Conservation (phyloP, 805 yeast species). For the Zygoascus flipseniorum region DNA sequence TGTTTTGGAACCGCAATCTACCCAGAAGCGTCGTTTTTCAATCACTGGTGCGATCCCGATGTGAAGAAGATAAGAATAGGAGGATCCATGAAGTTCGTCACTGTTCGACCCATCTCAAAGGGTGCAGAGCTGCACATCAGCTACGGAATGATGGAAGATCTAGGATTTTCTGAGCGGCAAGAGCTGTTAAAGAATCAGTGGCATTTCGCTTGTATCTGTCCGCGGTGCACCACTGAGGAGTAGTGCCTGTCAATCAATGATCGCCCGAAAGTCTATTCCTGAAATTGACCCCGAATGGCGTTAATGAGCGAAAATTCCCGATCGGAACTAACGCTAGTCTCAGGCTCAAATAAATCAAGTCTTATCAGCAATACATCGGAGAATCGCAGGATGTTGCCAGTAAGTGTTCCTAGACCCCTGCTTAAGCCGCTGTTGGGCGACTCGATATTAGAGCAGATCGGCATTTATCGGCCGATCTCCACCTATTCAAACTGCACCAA, state of each 20-base stretch:
- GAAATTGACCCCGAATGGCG: too few species aligned
- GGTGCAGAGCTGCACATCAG: slow-evolving; percentile 52
- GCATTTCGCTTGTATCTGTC: slow-evolving; percentile 53
- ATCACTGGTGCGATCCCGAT: slow-evolving; percentile 57
- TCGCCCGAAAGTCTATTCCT: too few species aligned
- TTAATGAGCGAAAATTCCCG: too few species aligned
- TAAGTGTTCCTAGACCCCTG: too few species aligned
- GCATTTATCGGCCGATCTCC: too few species aligned
- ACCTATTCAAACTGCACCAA: too few species aligned
- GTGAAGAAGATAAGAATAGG: slow-evolving; percentile 37
- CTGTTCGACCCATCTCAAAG: slow-evolving; percentile 31
- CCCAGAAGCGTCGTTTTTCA: slow-evolving; percentile 59
- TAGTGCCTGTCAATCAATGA: background rate
- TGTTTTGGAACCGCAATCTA: slow-evolving; percentile 53
- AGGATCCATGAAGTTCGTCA: slow-evolving; percentile 35
- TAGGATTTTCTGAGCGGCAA: slow-evolving; percentile 35
- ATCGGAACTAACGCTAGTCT: too few species aligned
- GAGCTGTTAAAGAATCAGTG: slow-evolving; percentile 40
- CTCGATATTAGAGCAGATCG: too few species aligned
- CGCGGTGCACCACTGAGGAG: slow-evolving; percentile 29
- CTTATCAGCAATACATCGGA: too few species aligned
- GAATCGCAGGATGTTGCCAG: too few species aligned
- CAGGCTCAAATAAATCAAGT: too few species aligned
- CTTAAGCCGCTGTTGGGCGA: too few species aligned
- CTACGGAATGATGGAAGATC: slow-evolving; percentile 45